These are phyloP conservation scores for Dendrobium huoshanense DNA, from an alignment of 106 monocot species.

Conservation along the genomic window DNA sequence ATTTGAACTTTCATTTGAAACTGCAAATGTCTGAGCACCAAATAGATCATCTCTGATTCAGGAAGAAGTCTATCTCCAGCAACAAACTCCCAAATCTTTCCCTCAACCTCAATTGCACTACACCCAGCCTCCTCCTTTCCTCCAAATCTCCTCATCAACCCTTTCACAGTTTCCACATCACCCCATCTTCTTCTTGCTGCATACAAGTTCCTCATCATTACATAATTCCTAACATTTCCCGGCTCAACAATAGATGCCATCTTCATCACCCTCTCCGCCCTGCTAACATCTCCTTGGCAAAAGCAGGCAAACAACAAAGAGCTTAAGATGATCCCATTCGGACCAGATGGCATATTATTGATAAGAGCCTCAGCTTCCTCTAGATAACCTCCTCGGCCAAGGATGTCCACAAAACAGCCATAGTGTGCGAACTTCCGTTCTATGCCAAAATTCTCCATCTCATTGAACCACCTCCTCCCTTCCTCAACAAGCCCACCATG, in stretches of 20 bases:
- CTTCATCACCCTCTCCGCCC: conserved; percentile 40
- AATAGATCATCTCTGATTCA: conserved; percentile 17
- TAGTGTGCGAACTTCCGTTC: conserved; percentile 27
- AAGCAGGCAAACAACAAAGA: conserved; percentile 34
- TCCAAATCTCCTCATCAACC: conserved; percentile 22
- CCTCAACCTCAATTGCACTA: conserved; percentile 40
- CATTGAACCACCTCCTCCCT: conserved; percentile 34
- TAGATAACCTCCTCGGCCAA: conserved; percentile 33
- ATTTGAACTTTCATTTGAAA: conserved; percentile 19
- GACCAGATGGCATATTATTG: conserved; percentile 25
- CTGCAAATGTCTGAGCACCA: conserved; percentile 17
- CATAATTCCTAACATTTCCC: conserved; percentile 45
- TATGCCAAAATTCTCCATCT: conserved; percentile 24
- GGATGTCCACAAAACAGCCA: conserved; percentile 46
- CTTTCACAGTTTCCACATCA: conserved; percentile 43
- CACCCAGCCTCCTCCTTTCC: conserved; percentile 51
- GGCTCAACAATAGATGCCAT: conserved; percentile 31
- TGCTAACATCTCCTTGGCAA: conserved; percentile 19
- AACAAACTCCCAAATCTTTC: conserved; percentile 39
- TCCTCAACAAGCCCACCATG: conserved; percentile 48
- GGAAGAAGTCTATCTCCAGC: conserved; percentile 30
- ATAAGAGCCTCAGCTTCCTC: conserved; percentile 42
- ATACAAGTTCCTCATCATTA: conserved; percentile 66
- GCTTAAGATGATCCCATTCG: conserved; percentile 41
- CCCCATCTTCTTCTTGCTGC: conserved; percentile 34